Evolutionary conservation across 106 monocot genomes (phyloP).

Genomic region (Amphibolis antarctica): DNA sequence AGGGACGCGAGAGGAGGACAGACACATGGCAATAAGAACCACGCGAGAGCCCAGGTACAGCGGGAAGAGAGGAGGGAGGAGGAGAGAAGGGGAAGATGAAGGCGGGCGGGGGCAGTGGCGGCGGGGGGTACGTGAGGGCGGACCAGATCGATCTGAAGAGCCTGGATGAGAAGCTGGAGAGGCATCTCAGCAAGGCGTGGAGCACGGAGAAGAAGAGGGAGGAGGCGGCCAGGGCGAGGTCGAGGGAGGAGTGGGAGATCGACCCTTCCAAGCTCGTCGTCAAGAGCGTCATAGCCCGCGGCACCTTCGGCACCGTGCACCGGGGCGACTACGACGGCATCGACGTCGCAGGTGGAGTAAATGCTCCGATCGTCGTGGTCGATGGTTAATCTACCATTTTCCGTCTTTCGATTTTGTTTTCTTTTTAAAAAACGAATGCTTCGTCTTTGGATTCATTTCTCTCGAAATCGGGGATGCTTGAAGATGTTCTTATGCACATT

Average conservation of each 20-base stretch:
- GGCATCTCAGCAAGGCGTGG: constrained; percentile 24
- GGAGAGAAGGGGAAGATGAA: background rate
- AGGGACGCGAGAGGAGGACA: background rate
- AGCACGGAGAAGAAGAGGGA: constrained; percentile 36
- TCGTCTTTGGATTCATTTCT: no score
- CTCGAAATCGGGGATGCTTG: no score
- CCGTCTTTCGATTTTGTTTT: no score
- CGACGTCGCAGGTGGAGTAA: constrained; percentile 56
- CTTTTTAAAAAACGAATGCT: no score
- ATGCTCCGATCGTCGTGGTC: no score
- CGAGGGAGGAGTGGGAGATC: constrained; percentile 46
- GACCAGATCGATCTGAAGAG: constrained; percentile 49
- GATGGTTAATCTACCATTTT: no score
- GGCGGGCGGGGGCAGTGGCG: no score
- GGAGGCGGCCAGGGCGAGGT: constrained; percentile 12
- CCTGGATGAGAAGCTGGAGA: constrained; percentile 41
- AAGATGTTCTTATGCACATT: no score
- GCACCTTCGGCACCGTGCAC: constrained; percentile 47
- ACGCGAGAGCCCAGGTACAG: no score
- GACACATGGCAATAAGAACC: background rate
- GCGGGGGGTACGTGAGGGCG: constrained; percentile 35
- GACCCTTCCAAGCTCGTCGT: constrained; percentile 41
- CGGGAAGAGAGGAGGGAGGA: background rate
- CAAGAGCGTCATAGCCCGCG: constrained; percentile 41
- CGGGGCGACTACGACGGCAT: constrained; percentile 35